These are phyloP conservation scores for Vitis hybrid DNA, from an alignment of 177 flowering plant species.

Conservation along the genomic window DNA sequence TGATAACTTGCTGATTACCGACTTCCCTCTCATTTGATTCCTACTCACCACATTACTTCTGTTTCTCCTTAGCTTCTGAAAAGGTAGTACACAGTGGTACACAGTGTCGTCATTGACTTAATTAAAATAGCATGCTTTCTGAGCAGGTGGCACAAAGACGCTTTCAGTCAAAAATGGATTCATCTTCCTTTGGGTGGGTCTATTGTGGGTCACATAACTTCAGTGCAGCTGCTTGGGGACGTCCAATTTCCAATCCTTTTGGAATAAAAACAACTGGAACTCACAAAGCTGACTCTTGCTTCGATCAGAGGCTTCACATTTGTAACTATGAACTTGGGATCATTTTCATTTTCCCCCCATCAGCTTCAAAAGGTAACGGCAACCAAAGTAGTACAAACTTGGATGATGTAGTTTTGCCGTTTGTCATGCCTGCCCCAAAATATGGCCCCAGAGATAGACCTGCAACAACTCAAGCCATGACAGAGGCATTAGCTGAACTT, in stretches of 20 bases:
- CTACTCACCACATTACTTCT: no score
- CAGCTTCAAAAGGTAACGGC: constrained; percentile 14
- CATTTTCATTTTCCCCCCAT: constrained; percentile 69
- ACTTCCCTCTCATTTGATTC: no score
- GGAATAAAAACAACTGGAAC: constrained; percentile 14
- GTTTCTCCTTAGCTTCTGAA: no score
- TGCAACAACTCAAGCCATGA: constrained; percentile 80
- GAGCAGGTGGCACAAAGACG: constrained; percentile 84
- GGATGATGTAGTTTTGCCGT: constrained; percentile 73
- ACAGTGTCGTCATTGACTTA: no score
- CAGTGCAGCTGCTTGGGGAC: constrained; percentile 96
- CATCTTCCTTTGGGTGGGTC: constrained; percentile 83
- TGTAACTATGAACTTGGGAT: constrained; percentile 91
- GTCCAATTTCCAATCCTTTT: constrained; percentile 33
- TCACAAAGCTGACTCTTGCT: constrained; percentile 19
- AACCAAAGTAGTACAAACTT: constrained; percentile 22
- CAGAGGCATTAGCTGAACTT: constrained; percentile 53
- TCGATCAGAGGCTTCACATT: constrained; percentile 52
- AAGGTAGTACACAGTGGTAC: no score
- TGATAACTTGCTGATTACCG: no score
- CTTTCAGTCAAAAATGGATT: constrained; percentile 48
- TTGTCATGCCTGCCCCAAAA: constrained; percentile 79
- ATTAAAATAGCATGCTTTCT: no score
- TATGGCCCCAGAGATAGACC: constrained; percentile 64
- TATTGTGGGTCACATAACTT: constrained; percentile 94